Evolutionary conservation across 2,329 filamentous ascomycete genomes (phyloP).

Genomic region (Colletotrichum liaoningense): DNA sequence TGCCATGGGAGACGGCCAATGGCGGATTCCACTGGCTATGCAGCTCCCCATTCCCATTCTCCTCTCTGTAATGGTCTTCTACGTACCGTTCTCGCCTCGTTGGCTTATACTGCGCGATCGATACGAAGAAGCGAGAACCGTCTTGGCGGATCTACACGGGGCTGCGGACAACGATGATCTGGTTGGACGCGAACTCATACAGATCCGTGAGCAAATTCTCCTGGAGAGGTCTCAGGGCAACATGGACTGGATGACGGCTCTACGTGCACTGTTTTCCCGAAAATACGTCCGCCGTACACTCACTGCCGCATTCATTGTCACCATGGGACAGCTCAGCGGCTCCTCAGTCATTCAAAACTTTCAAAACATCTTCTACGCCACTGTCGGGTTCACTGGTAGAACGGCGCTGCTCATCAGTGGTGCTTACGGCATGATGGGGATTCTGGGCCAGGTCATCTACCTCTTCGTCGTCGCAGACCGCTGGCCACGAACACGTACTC

Average conservation of each 20-base stretch:
- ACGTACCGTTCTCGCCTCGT: constrained; percentile 43
- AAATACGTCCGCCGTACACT: constrained; percentile 43
- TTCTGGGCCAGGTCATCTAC: constrained; percentile 45
- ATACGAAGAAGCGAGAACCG: constrained; percentile 40
- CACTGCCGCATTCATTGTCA: constrained; percentile 43
- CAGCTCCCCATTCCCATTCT: constrained; percentile 42
- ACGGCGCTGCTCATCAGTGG: constrained; percentile 60
- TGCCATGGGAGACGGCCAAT: constrained; percentile 43
- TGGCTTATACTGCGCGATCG: constrained; percentile 39
- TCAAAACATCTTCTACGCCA: constrained; percentile 49
- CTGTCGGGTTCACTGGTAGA: constrained; percentile 59
- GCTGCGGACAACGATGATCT: background rate
- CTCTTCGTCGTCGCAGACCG: constrained; percentile 43
- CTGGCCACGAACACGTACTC: constrained; percentile 41
- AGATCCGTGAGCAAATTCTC: background rate
- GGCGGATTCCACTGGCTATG: constrained; percentile 48
- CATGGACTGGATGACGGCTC: background rate
- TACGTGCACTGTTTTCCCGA: constrained; percentile 41
- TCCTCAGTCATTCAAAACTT: constrained; percentile 46
- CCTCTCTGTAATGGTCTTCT: constrained; percentile 37
- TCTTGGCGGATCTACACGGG: constrained; percentile 23
- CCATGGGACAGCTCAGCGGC: constrained; percentile 44
- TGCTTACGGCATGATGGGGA: constrained; percentile 49
- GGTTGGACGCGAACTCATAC: background rate
- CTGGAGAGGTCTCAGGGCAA: background rate